Evolutionary conservation across 2,329 filamentous ascomycete genomes (phyloP).

Genomic region (Penicillium hordei): DNA sequence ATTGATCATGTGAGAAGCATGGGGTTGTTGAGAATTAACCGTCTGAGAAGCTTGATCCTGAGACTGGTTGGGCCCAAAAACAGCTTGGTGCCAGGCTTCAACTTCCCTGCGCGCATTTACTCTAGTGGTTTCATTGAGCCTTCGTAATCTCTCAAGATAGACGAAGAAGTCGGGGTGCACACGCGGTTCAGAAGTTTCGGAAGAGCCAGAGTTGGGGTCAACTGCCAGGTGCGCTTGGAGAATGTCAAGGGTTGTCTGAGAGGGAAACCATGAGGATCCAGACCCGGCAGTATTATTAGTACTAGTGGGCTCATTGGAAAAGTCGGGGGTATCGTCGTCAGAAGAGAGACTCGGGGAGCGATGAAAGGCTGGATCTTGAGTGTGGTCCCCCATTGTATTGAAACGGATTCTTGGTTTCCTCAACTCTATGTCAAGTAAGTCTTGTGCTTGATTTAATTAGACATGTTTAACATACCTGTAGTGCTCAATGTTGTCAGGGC

Average conservation of each 20-base stretch:
- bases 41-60: background rate
- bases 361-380: background rate
- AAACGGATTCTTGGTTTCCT: background rate
- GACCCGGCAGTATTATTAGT: background rate
- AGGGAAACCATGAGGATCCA: no score
- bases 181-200: background rate
- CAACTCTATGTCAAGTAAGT: background rate
- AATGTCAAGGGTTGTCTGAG: background rate
- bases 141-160: background rate
- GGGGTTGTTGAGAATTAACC: background rate
- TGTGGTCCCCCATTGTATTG: background rate
- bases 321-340: background rate
- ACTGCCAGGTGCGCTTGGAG: background rate
- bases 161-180: background rate
- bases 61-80: background rate
- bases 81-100: background rate
- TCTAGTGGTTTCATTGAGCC: background rate
- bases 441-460: background rate
- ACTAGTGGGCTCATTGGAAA: background rate
- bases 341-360: background rate
- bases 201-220: background rate
- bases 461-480: background rate
- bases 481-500: background rate
- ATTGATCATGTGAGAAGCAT: background rate
- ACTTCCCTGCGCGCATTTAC: background rate